These are phyloP conservation scores for Colletotrichum sp. DNA, from an alignment of 2,329 filamentous ascomycete genomes.

Conservation along the genomic window DNA sequence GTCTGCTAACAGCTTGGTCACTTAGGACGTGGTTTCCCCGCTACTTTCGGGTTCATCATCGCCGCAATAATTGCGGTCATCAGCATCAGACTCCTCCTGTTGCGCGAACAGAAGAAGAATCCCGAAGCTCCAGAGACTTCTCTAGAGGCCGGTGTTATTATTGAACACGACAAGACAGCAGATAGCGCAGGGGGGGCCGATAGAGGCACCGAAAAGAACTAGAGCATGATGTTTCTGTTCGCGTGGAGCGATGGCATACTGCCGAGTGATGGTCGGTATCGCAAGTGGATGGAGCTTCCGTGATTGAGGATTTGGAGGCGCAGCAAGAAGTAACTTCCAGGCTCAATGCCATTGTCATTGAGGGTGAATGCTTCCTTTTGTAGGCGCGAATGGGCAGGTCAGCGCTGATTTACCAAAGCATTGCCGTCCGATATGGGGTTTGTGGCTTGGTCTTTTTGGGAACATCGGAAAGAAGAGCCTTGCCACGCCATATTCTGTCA, in stretches of 20 bases:
- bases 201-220: background rate
- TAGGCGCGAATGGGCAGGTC: background rate
- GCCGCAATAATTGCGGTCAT: background rate
- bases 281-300: background rate
- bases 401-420: background rate
- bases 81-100: background rate
- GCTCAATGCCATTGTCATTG: background rate
- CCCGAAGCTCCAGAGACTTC: background rate
- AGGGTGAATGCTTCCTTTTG: background rate
- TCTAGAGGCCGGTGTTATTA: background rate
- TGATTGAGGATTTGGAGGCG: background rate
- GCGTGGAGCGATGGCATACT: background rate
- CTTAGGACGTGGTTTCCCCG: constrained; percentile 15
- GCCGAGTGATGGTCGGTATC: background rate
- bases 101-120: constrained; percentile 7
- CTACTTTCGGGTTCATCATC: constrained; percentile 18
- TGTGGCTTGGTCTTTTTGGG: background rate
- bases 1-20: background rate
- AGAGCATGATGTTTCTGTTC: background rate
- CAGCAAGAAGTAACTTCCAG: background rate
- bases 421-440: background rate
- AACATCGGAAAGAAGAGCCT: background rate
- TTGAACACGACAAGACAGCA: background rate
- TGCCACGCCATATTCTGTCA: background rate
- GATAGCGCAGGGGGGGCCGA: background rate